phyloP scores from a whole-genome alignment of 768 basidiomycete species.

The Stropharia rugosoannulata region DNA sequence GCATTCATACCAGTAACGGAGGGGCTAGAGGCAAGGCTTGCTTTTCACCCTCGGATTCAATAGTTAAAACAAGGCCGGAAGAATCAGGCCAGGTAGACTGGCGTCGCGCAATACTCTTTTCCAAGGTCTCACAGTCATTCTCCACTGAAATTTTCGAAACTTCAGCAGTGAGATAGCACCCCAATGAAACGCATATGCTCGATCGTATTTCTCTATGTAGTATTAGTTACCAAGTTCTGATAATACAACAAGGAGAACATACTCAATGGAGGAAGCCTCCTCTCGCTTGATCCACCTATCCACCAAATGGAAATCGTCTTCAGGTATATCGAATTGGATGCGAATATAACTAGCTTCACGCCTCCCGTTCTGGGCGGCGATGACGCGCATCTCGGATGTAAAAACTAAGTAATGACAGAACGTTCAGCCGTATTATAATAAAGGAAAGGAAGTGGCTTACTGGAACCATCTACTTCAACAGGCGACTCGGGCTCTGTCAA shows the following conservation, averaged over 20 bases:
- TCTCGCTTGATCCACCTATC: constrained; percentile 10
- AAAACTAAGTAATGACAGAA: constrained; percentile 8
- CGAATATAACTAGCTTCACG: constrained; percentile 14
- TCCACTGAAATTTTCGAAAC: constrained; percentile 10
- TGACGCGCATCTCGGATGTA: constrained; percentile 16
- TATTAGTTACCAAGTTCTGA: background rate
- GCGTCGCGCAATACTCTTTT: constrained; percentile 22
- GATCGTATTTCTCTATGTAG: constrained; percentile 4
- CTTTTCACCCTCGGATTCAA: constrained; percentile 25
- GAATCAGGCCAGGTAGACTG: constrained; percentile 44
- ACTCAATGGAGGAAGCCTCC: background rate
- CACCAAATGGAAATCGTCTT: constrained; percentile 10
- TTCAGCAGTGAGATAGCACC: constrained; percentile 37
- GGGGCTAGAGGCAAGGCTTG: constrained; percentile 39
- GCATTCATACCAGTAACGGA: constrained; percentile 31
- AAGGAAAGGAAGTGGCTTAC: no score
- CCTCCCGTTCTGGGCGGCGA: constrained; percentile 24
- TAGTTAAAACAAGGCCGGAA: constrained; percentile 33
- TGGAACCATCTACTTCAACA: no score
- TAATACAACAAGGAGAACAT: background rate
- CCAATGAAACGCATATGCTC: constrained; percentile 44
- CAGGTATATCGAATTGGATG: constrained; percentile 22
- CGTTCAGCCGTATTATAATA: background rate
- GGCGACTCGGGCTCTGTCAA: no score
- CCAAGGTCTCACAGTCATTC: constrained; percentile 10